Evolutionary conservation across 352 stramenopile species (phyloP), one percentile per base, ranked within the genome.

Genomic region (Phytophthora sansomeana): DNA sequence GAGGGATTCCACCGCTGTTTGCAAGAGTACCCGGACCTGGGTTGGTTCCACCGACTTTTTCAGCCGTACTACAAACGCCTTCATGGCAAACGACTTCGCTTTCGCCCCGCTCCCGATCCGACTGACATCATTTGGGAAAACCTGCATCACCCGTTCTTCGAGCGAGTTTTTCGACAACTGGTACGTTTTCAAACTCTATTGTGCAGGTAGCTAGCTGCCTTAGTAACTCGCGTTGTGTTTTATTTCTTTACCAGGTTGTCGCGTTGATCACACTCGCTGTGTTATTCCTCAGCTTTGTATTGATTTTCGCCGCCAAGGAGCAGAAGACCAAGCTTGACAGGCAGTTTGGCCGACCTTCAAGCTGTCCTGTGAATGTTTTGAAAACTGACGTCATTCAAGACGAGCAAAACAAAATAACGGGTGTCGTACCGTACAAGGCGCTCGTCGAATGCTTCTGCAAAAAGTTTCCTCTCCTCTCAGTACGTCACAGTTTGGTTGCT

Each of bases 51-150:
- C 39, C 83, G 87, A 1, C 72, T 93, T 19, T 92, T 92, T 41
- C 87, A 95, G 57, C 75, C 87, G 3, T 66, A 66, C 9, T 50
- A 73, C 66, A 92, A 92, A 55, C 80, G 85, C 0, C 67, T 95
- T 6, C 75, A 83, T 19, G 83, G 80, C 67, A 93, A 92, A 72
- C 77, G 87, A 1, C 72, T 95, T 41, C 81, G 74, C 14, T 93
- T 95, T 55, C 74, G 76, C 0, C 79, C 81, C 3, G 87, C 87
- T 4, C 87, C 87, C 0, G 83, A 95, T 42, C 87, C 87, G n/a
- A 91, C 81, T 8, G 87, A 95, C 50, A 91, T 95, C 30, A 83
- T 93, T 28, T 95, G 87, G 87, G 85, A 92, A 65, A 93, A 95
- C 59, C 64, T 95, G 6, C 85, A 93, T 51, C 70, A 92, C 38